Base-by-base conservation (phyloP, 2,329 filamentous ascomycete species). In the Nigrograna mackinnonii region DNA sequence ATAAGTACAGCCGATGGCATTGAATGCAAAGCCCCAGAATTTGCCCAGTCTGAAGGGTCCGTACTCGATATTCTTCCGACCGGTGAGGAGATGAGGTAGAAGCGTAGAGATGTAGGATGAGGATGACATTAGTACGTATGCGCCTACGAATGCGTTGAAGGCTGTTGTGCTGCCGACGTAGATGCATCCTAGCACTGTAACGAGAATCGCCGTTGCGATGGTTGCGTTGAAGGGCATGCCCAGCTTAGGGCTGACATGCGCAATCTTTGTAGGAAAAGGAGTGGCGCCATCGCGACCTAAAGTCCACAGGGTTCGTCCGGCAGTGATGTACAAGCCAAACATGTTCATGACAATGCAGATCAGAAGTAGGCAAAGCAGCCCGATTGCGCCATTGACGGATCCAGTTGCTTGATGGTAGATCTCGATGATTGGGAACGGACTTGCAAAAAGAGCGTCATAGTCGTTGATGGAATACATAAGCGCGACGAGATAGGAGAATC, bases 211-310 rank as follows among this genome's bases (percentile, higher is more conserved):
- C 13, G 13, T 39, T 14, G 33, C 16, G 9, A 39, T 6, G 19
- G 20, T 39, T 7, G 37, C 9, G 12, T 16, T n/a, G 16, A 39
- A 18, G 7, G 37, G 37, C 12, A 22, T 22, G 11, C 33, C 21
- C 3, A 14, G 20, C 1, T 50, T 65, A 47, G 73, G 69, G 58
- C 79, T 76, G 51, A 85, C 80, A 14, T 57, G 63, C n/a, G 74
- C 69, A 44, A 84, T 78, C 62, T 79, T 68, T 9, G 55, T 42
- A 2, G 76, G 72, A 55, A 83, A 79, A 0, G 82, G 82, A 3
- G 82, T 82, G 2, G 82, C 82, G 28, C 79, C 76, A 58, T 85
- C 82, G 22, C 82, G 77, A 26, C 81, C 79, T 14, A 81, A 64
- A 1, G 75, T 71, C 78, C 78, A 80, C 62, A 74, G 78, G 22